Evolutionary conservation across 2,329 filamentous ascomycete genomes (phyloP), one percentile per base, ranked within the genome.

Genomic region (Hypoxylon rubiginosum): DNA sequence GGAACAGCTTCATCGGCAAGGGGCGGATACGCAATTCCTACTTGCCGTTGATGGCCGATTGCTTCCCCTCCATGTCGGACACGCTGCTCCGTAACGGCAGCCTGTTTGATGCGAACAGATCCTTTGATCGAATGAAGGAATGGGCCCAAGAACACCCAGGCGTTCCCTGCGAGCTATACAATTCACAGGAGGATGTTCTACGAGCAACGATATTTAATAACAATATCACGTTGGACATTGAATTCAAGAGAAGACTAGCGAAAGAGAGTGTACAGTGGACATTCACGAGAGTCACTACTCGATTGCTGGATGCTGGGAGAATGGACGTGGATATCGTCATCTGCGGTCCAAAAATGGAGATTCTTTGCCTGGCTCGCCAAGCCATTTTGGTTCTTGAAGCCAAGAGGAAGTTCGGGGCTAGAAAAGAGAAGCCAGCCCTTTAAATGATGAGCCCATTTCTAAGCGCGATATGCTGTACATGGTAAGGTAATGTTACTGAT

Each of bases 31-130:
- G 68, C 62, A 1, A 71, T 39, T 13, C 72, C 0, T 75, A 72
- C 41, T 17, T 78, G 2, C 53, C 72, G 1, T 13, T 74, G 28
- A 72, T 77, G 73, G 69, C 71, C 1, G 75, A 76, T 28, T 34
- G 68, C 4, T 58, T 74, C 13, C 74, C 72, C 3, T 74, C 71
- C 21, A 74, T 76, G 74, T 72, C 72, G 1, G 75, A 76, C 21
- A 75, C 73, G 4, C 68, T 77, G 0, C 30, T 73, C 13, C 69
- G 58, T 4, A 75, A 74, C 28, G 66, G 66, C 1, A 73, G 73
- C 0, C 9, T 72, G 1, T 76, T 74, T 21, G 74, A 77, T 17
- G 72, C 71, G 0, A 69, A 72, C 30, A 36, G 15, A 0, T 56
- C 54, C 51, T 65, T 55, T 10, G 21, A 13, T 0, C 64, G 67